phyloP scores from a whole-genome alignment of 139 green algal genomes.

The Picochlorum sp. region DNA sequence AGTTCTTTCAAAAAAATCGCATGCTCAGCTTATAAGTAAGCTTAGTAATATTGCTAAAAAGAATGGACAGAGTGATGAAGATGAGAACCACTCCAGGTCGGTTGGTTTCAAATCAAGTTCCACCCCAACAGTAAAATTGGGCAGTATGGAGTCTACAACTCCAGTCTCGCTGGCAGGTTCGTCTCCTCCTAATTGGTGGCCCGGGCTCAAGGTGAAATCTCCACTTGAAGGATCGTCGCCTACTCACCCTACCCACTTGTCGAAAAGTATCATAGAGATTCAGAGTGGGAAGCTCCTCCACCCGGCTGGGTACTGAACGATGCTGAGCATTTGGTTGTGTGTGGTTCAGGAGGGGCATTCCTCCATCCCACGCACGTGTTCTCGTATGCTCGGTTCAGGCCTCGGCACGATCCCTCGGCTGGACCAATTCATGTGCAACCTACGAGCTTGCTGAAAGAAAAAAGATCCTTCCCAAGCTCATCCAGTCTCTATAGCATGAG shows the following conservation, averaged over 20 bases:
- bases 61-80: too few species aligned
- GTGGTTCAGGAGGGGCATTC: slow-evolving; percentile 71
- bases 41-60: neutral
- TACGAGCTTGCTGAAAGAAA: slow-evolving; percentile 26
- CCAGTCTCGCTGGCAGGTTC: neutral
- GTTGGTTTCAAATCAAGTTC: too few species aligned
- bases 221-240: neutral
- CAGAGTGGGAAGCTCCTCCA: slow-evolving; percentile 18
- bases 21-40: neutral
- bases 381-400: slow-evolving; percentile 44
- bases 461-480: slow-evolving; percentile 8
- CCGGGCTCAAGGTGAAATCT: neutral
- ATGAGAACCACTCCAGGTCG: too few species aligned
- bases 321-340: slow-evolving; percentile 77
- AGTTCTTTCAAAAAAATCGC: neutral
- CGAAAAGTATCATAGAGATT: neutral
- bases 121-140: neutral
- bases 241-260: too few species aligned
- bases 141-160: neutral
- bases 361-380: slow-evolving; percentile 86
- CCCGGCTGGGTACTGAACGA: slow-evolving; percentile 35
- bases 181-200: neutral
- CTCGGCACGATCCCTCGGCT: slow-evolving; percentile 41
- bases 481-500: slow-evolving; percentile 13
- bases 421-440: slow-evolving; percentile 29